These are phyloP conservation scores for Choricystis sp. DNA, from an alignment of 139 green algal species.

Conservation along the genomic window DNA sequence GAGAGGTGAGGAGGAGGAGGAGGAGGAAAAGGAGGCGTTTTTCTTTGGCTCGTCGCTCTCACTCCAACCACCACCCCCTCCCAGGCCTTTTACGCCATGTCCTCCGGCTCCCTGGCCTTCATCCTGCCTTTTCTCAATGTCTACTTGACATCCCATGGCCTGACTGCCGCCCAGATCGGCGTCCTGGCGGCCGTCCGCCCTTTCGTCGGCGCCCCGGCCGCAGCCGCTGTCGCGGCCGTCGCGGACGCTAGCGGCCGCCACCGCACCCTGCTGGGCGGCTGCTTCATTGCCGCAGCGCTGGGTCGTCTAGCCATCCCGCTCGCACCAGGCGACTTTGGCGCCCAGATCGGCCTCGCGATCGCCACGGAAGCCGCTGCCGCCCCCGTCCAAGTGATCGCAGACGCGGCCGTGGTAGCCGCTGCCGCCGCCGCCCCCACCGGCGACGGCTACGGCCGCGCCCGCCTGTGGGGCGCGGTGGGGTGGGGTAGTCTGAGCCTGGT, in stretches of 20 bases:
- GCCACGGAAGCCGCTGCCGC: constrained; percentile 17
- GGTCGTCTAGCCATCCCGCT: constrained; percentile 4
- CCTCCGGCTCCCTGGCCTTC: background rate
- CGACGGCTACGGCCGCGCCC: constrained; percentile 10
- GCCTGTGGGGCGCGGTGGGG: constrained; percentile 21
- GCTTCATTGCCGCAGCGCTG: constrained; percentile 9
- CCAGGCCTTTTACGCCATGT: background rate
- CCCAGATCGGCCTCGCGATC: constrained; percentile 13
- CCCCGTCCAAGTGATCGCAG: constrained; percentile 24
- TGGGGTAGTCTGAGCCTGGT: constrained; percentile 16
- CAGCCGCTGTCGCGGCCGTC: constrained; percentile 12
- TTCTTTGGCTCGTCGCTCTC: background rate
- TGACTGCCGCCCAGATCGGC: constrained; percentile 22
- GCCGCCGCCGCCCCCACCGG: no score
- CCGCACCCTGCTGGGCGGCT: constrained; percentile 15
- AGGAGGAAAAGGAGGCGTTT: background rate
- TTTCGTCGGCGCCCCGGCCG: constrained; percentile 4
- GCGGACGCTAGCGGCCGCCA: constrained; percentile 26
- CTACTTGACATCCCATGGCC: constrained; percentile 3
- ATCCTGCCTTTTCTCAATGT: background rate
- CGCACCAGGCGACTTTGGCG: constrained; percentile 5
- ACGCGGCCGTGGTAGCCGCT: constrained; percentile 18
- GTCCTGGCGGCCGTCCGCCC: constrained; percentile 14
- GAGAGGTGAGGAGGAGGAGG: background rate
- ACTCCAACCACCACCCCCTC: background rate